Conservation (phyloP, 2,329 filamentous ascomycete genomes). For the Geosmithia morbida region DNA sequence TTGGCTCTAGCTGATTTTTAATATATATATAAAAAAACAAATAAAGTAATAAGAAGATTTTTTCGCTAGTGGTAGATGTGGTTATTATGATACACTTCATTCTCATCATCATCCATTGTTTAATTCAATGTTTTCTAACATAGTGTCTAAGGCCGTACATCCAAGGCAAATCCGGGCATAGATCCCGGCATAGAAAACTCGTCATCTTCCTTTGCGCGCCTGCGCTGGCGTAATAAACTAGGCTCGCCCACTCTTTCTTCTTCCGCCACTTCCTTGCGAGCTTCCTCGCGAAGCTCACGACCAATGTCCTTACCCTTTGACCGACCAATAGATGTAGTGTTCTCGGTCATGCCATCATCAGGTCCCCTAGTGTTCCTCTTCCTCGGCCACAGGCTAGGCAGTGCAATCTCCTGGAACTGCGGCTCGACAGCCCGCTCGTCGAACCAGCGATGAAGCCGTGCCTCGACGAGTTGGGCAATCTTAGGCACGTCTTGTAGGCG, state of each 20-base stretch:
- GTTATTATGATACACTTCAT: neutral
- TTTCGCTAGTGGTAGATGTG: neutral
- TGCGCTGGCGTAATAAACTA: constrained; percentile 22
- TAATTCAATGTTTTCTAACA: neutral
- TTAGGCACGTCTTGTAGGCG: constrained; percentile 77
- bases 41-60: too few species aligned
- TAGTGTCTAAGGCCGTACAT: constrained; percentile 5
- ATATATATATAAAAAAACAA: too few species aligned
- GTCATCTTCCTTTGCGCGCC: constrained; percentile 20
- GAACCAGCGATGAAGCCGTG: constrained; percentile 72
- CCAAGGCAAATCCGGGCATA: constrained; percentile 22
- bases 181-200: constrained; percentile 32
- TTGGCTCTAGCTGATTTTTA: constrained; percentile 14
- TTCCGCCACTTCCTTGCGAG: constrained; percentile 28
- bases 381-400: constrained; percentile 70
- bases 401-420: constrained; percentile 71
- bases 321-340: constrained; percentile 32
- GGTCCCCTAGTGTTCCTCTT: constrained; percentile 72
- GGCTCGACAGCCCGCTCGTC: constrained; percentile 78
- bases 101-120: neutral
- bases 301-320: constrained; percentile 37
- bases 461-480: constrained; percentile 72
- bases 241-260: constrained; percentile 25
- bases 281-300: constrained; percentile 35
- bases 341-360: constrained; percentile 38